A percentile compares a stretch with the other conserved stretches of the same genome.
Conservation (phyloP, 768 basidiomycete genomes). For the Tricholoma saponaceum region DNA sequence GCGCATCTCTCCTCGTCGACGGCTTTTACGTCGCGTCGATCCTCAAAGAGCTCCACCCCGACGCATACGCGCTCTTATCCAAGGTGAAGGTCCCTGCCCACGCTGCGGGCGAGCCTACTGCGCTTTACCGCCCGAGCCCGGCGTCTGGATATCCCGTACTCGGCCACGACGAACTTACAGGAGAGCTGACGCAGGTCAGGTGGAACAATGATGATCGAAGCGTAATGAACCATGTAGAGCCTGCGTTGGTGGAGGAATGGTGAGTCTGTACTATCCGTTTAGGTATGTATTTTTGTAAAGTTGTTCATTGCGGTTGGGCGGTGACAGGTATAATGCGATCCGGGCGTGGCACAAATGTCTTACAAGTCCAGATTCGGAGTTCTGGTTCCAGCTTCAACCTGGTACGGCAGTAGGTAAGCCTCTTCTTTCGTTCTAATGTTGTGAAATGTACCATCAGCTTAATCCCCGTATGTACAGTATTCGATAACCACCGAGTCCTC, state of each 20-base stretch:
- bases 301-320: background rate
- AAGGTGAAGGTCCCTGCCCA: constrained; percentile 72
- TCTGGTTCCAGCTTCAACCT: constrained; percentile 85
- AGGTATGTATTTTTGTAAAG: background rate
- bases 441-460: background rate
- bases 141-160: constrained; percentile 66
- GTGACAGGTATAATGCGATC: constrained; percentile 72
- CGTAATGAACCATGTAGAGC: constrained; percentile 59
- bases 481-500: constrained; percentile 91
- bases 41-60: constrained; percentile 68
- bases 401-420: constrained; percentile 81
- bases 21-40: constrained; percentile 89
- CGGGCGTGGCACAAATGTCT: constrained; percentile 72
- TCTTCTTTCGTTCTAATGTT: background rate
- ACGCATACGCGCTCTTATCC: constrained; percentile 66
- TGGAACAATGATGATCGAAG: constrained; percentile 97
- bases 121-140: constrained; percentile 57
- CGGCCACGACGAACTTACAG: constrained; percentile 54
- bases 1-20: constrained; percentile 89
- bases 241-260: constrained; percentile 73
- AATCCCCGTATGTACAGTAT: constrained; percentile 39
- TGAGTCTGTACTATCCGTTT: constrained; percentile 19
- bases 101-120: constrained; percentile 74
- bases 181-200: constrained; percentile 69
- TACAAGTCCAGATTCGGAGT: constrained; percentile 80